Evolutionary conservation across 2,329 filamentous ascomycete species (phyloP), one percentile per base, ranked within the genome.

Genomic region (Penicillium polonicum): DNA sequence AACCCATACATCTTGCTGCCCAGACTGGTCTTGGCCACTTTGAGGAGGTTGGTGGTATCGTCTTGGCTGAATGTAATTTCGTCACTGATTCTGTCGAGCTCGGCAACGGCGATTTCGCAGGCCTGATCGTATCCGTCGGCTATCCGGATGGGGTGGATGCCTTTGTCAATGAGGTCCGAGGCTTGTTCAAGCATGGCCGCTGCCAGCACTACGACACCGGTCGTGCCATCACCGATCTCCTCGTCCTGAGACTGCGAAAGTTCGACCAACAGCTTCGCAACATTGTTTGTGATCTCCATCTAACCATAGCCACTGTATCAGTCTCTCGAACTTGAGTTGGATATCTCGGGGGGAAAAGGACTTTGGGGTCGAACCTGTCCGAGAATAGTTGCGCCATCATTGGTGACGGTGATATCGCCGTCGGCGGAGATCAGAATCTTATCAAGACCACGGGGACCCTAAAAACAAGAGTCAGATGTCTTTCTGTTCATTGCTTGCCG

Each of bases 241-340:
- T 97, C 93, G 72, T 99, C 94, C 77, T 99, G 94, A 39, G 94
- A 97, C 81, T 96, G 97, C 64, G 94, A 97, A 41, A 99, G 87
- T 75, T 97, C 93, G 49, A 99, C 94, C 59, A 99, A 82, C 51
- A 99, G 84, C 81, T 97, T 97, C 62, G 94, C 94, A 61, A 99
- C 92, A 78, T 97, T 93, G 83, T 99, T 97, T 68, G 91, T 90
- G 68, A 99, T 93, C 81, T 99, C 94, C 94, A 99, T 99, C 84
- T 96, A 71, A 52, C 49, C 19, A 17, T 31, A 46, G n/a, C 19
- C 53, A 45, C 29, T 35, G 33, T 48, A 57, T 70, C 55, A 70
- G 66, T 45, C 19, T 48, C 27, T 46, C 8, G n/a, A 15, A 13
- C 25, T 25, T 36, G 13, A 35, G 38, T 51, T 31, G 45, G 13